Evolutionary conservation across 345 rosid species (phyloP), one percentile per base, ranked within the genome.

Genomic region (Melastoma malabathricum): DNA sequence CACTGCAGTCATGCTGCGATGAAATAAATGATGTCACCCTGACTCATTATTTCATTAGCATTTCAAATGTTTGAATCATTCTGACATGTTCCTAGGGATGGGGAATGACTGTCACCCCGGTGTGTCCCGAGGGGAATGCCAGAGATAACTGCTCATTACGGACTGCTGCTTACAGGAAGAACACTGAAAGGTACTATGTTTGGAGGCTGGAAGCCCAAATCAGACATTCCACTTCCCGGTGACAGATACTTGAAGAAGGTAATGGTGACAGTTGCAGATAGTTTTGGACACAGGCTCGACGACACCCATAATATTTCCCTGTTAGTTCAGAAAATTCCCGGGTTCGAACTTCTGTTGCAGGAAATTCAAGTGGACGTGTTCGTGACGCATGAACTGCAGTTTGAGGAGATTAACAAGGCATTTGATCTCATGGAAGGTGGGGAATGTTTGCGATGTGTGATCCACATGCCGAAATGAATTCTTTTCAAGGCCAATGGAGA

Each of bases 121-220:
- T n/a, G 98, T 52, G 98, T 86, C 51, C 96, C 96, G 0, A 86
- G 84, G 73, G 66, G 20, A 55, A 90, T 80, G 48, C 96, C 85
- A 15, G 82, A 82, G 68, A 68, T 86, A 60, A 63, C 80, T 51
- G 86, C 93, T 44, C 98, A 90, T 43, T 90, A 82, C 9, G 83
- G 79, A 25, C 73, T 88, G 18, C 57, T 86, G 41, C 84, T 90
- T 25, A 62, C 73, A 0, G 98, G 96, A 48, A 78, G 69, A 65
- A 84, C 96, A 17, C 47, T 90, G 58, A 84, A 65, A 76, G 98
- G 98, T 43, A 64, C 95, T 54, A 65, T 86, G 39, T 77, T 84
- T 58, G 98, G 98, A 46, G 83, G 89, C 51, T 84, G 94, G 89
- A 90, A 72, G 55, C 98, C 95, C 23, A 90, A 90, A 68, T 72